Evolutionary conservation across 169 alveolate species (phyloP).

Genomic region (Cryptosporidium canis): DNA sequence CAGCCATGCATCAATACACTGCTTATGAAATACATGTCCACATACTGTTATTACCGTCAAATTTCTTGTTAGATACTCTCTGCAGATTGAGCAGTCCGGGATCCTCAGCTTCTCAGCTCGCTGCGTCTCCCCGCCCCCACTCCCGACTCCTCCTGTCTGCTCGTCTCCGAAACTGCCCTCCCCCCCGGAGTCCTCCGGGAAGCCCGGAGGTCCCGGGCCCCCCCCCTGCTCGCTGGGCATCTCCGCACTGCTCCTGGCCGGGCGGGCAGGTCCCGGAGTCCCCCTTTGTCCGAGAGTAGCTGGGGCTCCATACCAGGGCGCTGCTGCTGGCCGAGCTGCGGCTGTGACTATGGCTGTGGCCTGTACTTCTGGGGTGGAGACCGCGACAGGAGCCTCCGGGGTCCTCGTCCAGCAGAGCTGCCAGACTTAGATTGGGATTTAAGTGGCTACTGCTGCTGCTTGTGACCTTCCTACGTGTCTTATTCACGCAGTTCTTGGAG

Average conservation of each 20-base stretch:
- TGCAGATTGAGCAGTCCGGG: slow-evolving; percentile 64
- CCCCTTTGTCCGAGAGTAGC: too few species aligned
- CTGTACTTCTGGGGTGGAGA: too few species aligned
- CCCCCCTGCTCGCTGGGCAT: too few species aligned
- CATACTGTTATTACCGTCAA: slow-evolving; percentile 55
- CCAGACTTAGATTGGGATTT: neutral
- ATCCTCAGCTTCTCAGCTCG: slow-evolving; percentile 8
- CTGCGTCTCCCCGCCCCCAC: neutral
- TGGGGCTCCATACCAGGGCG: too few species aligned
- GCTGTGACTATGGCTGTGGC: too few species aligned
- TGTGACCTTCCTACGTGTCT: neutral
- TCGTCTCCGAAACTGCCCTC: neutral
- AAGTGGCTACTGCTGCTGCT: neutral
- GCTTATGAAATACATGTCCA: slow-evolving; percentile 59
- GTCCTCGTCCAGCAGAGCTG: neutral
- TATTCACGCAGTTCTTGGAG: slow-evolving; percentile 2
- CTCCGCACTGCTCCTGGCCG: too few species aligned
- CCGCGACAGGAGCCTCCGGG: too few species aligned
- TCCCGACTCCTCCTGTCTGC: neutral
- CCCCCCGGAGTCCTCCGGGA: neutral
- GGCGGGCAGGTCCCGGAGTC: too few species aligned
- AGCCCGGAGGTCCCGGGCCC: too few species aligned
- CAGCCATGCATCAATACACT: slow-evolving; percentile 53
- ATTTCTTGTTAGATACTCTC: slow-evolving; percentile 43
- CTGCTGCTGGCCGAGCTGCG: too few species aligned